Evolutionary conservation across 306 rosid genomes (phyloP), one percentile per base, ranked within the genome.

Genomic region (Astragalus membranaceus): DNA sequence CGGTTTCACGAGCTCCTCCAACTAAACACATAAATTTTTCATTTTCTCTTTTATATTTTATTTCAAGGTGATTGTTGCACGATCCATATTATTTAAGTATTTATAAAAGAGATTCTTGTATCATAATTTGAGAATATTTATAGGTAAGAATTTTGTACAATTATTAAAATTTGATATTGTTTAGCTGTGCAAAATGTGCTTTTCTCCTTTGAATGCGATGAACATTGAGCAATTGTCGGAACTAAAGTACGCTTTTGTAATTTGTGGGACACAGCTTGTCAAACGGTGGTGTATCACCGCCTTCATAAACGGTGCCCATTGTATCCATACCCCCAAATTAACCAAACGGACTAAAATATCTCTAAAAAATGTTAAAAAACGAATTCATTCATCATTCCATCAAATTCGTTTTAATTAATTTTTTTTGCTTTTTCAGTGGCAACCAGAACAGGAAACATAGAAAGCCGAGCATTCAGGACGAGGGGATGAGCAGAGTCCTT

Each of bases 271-370:
- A 20, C 58, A 20, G 29, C 10, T 64, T 61, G 60, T 6, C 64
- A 43, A 36, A 53, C 3, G 2, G 42, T 30, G 30, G 30, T 3
- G 3, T 26, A 26, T 72, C 75, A 71, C 36, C 67, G 54, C 74
- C 82, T 59, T 72, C 73, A 73, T 14, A 6, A 8, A 29, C 75
- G 79, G 10, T n/a, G n/a, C n/a, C n/a, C n/a, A n/a, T n/a, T n/a
- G n/a, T n/a, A n/a, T n/a, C n/a, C n/a, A n/a, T n/a, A n/a, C n/a
- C n/a, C n/a, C n/a, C n/a, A n/a, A n/a, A n/a, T n/a, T n/a, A n/a
- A n/a, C n/a, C n/a, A n/a, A n/a, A n/a, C n/a, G n/a, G n/a, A n/a
- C n/a, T n/a, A n/a, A n/a, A n/a, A n/a, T n/a, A n/a, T n/a, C n/a
- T n/a, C n/a, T n/a, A n/a, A n/a, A n/a, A n/a, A n/a, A n/a, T n/a